Evolutionary conservation across 2,329 filamentous ascomycete genomes (phyloP).

Genomic region (Aurifilum marmelostoma): DNA sequence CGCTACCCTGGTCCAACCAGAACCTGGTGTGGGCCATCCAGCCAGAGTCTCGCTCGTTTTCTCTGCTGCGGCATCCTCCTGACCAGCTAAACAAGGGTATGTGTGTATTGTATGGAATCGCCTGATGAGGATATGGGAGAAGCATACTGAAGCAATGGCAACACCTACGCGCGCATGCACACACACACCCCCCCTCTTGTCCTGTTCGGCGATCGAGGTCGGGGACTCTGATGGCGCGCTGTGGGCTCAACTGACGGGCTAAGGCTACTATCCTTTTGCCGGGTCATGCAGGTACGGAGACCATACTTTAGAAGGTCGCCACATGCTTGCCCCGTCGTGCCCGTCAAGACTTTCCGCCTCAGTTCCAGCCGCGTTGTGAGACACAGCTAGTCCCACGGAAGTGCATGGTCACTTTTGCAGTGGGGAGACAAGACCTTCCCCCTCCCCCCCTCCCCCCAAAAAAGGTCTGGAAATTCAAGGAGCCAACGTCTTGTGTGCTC

Average conservation of each 20-base stretch:
- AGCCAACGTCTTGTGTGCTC: neutral
- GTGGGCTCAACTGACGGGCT: neutral
- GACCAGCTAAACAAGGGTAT: neutral
- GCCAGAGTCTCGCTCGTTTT: constrained; percentile 13
- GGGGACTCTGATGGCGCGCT: constrained; percentile 15
- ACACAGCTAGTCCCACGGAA: constrained; percentile 7
- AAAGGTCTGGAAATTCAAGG: neutral
- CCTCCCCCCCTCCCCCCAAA: too few relatives aligned
- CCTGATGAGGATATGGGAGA: neutral
- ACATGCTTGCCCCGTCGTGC: constrained; percentile 4
- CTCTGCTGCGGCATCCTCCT: neutral
- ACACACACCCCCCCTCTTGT: too few relatives aligned
- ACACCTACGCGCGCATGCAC: neutral
- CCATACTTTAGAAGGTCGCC: neutral
- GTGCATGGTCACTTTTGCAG: constrained; percentile 17
- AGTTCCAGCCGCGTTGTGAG: constrained; percentile 22
- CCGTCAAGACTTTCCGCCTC: constrained; percentile 16
- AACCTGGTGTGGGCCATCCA: neutral
- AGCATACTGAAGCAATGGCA: constrained; percentile 11
- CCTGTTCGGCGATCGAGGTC: constrained; percentile 18
- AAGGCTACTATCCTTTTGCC: neutral
- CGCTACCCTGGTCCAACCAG: constrained; percentile 5
- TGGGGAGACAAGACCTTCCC: too few relatives aligned
- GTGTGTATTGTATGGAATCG: neutral
- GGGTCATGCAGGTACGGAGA: constrained; percentile 6